Evolutionary conservation across 2,329 filamentous ascomycete species (phyloP).

Genomic region (Coniochaeta sp.): DNA sequence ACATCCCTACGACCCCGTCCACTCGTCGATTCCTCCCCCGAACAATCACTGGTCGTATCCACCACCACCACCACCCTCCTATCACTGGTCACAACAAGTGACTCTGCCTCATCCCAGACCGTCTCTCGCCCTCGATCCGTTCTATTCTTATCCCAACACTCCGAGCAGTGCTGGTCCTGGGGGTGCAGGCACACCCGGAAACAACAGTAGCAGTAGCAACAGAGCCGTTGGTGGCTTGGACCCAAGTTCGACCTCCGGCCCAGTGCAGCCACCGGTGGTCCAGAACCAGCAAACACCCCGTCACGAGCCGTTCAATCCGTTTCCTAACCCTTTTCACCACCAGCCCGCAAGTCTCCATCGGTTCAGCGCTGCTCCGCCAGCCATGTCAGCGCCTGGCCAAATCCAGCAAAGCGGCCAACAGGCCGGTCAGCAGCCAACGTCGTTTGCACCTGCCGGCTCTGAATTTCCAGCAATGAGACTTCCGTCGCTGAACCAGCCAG

Average conservation of each 20-base stretch:
- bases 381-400: neutral
- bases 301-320: neutral
- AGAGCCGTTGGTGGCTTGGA: neutral
- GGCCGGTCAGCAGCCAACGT: neutral
- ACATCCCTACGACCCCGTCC: neutral
- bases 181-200: neutral
- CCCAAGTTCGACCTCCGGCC: neutral
- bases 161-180: neutral
- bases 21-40: neutral
- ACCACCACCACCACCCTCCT: neutral
- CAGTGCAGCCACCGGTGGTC: neutral
- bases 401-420: neutral
- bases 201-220: neutral
- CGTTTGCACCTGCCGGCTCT: neutral
- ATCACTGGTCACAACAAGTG: neutral
- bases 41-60: neutral
- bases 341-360: neutral
- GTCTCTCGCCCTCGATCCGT: neutral
- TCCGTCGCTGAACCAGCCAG: conserved; percentile 8
- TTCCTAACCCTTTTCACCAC: neutral
- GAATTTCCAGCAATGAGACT: conserved; percentile 6
- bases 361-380: neutral
- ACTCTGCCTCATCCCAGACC: neutral
- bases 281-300: neutral
- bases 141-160: neutral